Conservation (phyloP, 495 filamentous ascomycete species). For the Stereocaulon alpinum region DNA sequence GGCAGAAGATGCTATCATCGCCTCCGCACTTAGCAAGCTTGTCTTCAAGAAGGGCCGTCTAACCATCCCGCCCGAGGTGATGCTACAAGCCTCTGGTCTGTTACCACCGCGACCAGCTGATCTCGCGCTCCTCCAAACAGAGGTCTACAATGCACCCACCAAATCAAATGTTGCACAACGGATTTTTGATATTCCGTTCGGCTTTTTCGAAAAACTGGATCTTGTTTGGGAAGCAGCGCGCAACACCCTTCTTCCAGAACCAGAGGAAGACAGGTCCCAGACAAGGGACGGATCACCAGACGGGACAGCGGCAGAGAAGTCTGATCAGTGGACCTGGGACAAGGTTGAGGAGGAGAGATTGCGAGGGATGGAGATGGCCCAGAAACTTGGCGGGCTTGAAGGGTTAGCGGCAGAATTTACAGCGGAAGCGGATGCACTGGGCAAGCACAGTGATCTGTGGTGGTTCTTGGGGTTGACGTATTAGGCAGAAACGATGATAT, state of each 20-base stretch:
- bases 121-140: slow-evolving; percentile 15
- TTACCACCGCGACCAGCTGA: slow-evolving; percentile 43
- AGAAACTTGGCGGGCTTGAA: slow-evolving; percentile 38
- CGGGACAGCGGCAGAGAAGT: slow-evolving; percentile 10
- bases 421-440: slow-evolving; percentile 19
- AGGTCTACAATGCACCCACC: slow-evolving; percentile 4
- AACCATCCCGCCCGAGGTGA: slow-evolving; percentile 71
- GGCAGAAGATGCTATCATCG: slow-evolving; percentile 43
- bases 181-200: slow-evolving; percentile 13
- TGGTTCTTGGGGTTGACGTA: slow-evolving; percentile 18
- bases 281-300: slow-evolving; percentile 15
- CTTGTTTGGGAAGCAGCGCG: slow-evolving; percentile 14
- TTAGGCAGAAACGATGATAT: slow-evolving; percentile 5
- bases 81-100: slow-evolving; percentile 57
- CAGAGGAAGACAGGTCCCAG: slow-evolving; percentile 4
- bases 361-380: slow-evolving; percentile 42
- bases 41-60: slow-evolving; percentile 84
- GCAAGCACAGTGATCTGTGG: slow-evolving; percentile 18
- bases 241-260: slow-evolving; percentile 3
- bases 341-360: slow-evolving; percentile 47
- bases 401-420: slow-evolving; percentile 31
- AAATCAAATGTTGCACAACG: slow-evolving; percentile 4
- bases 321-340: slow-evolving; percentile 42
- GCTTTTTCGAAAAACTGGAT: slow-evolving; percentile 13
- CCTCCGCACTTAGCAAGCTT: slow-evolving; percentile 71